Evolutionary conservation across 2,329 filamentous ascomycete species (phyloP).

Genomic region (Aspergillus aculeatinus): DNA sequence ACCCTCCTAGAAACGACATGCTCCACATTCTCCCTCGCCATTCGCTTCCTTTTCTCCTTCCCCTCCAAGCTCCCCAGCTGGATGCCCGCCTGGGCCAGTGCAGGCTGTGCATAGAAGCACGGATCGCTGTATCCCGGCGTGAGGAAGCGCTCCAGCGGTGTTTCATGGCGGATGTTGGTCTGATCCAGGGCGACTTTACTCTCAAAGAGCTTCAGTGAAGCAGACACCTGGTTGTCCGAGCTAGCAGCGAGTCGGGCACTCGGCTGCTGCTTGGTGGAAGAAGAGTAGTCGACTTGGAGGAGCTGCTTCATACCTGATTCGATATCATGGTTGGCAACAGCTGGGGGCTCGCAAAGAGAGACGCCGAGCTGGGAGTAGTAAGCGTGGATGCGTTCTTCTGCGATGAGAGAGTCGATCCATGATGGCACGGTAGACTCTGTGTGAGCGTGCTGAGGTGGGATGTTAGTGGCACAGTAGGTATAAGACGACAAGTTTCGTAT

Average conservation of each 20-base stretch:
- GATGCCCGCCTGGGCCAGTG: conserved; percentile 16
- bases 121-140: conserved; percentile 24
- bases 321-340: conserved; percentile 3
- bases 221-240: neutral
- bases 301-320: conserved; percentile 11
- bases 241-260: neutral
- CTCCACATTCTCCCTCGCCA: conserved; percentile 15
- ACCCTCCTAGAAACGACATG: neutral
- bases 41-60: conserved; percentile 13
- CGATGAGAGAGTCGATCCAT: conserved; percentile 20
- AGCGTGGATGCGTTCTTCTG: conserved; percentile 21
- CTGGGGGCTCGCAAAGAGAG: neutral
- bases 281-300: neutral
- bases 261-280: neutral
- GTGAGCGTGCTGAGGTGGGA: neutral
- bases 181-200: neutral
- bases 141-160: conserved; percentile 27
- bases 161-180: conserved; percentile 10
- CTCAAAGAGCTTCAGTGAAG: conserved; percentile 15
- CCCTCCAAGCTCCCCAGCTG: conserved; percentile 19
- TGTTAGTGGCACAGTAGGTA: neutral
- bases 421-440: conserved; percentile 1
- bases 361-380: conserved; percentile 12
- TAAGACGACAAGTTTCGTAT: neutral
- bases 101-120: conserved; percentile 15